A percentile compares a stretch with the other conserved stretches of the same genome.
These are phyloP conservation scores for Lecanicillium sp. DNA, from an alignment of 2,329 filamentous ascomycete genomes.

Conservation along the genomic window DNA sequence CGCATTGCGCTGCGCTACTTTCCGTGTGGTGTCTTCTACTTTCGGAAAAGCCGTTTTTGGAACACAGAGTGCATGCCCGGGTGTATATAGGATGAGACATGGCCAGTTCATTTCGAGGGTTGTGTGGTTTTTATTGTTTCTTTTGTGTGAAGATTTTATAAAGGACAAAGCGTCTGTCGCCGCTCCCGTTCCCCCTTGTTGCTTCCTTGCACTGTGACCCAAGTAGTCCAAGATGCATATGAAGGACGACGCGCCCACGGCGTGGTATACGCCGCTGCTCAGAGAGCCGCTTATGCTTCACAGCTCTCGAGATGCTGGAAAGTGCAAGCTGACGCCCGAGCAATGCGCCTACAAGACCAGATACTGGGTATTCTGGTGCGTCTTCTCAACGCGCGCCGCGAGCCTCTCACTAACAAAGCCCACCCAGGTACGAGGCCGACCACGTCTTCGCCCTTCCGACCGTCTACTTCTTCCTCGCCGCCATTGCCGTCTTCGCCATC, in stretches of 20 bases:
- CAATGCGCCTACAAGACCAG: constrained; percentile 40
- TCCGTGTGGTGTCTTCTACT: not conserved
- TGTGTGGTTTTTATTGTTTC: not conserved
- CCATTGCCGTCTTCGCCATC: constrained; percentile 43
- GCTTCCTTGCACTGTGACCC: too few relatives aligned
- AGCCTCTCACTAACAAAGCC: not conserved
- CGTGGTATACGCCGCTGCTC: constrained; percentile 15
- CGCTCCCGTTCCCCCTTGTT: too few relatives aligned
- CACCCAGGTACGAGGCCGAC: constrained; percentile 36
- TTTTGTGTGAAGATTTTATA: not conserved
- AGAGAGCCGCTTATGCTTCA: constrained; percentile 13
- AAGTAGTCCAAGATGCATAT: constrained; percentile 13
- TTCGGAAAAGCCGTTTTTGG: constrained; percentile 5
- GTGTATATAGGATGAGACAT: constrained; percentile 9
- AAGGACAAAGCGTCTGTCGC: too few relatives aligned
- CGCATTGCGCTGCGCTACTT: constrained; percentile 4
- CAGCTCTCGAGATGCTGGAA: constrained; percentile 15
- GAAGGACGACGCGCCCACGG: constrained; percentile 3
- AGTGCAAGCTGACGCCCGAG: constrained; percentile 31
- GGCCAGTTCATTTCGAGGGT: not conserved
- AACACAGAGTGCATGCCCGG: not conserved
- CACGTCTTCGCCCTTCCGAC: constrained; percentile 46
- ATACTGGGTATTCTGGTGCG: constrained; percentile 44
- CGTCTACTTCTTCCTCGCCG: constrained; percentile 44
- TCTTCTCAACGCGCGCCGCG: not conserved